Percentiles rank a stretch among this genome's conserved stretches.
Conservation (phyloP, 768 basidiomycete genomes). For the Hypholoma sublateritium region DNA sequence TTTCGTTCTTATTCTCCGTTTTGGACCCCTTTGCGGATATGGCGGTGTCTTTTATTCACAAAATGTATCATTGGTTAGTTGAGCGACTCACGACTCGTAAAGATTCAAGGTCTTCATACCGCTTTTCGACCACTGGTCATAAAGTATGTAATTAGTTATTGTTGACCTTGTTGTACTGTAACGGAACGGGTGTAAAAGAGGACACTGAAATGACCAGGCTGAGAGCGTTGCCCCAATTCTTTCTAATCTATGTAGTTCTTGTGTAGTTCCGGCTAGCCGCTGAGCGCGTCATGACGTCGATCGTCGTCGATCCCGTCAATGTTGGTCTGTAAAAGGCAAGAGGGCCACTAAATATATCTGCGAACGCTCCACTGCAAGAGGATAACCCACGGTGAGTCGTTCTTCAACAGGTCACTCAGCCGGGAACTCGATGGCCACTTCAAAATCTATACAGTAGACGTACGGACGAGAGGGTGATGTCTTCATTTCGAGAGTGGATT, state of each 20-base stretch:
- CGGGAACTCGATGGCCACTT: constrained; percentile 27
- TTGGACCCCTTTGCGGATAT: neutral
- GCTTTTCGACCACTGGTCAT: too few relatives aligned
- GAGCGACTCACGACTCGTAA: too few relatives aligned
- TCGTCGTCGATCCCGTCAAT: neutral
- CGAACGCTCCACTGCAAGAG: constrained; percentile 5
- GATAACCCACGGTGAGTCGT: constrained; percentile 15
- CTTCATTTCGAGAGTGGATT: constrained; percentile 17
- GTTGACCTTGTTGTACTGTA: too few relatives aligned
- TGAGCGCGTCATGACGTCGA: constrained; percentile 13
- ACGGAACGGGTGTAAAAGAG: constrained; percentile 1
- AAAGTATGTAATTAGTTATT: too few relatives aligned
- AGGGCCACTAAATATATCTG: neutral
- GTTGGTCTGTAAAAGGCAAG: constrained; percentile 8
- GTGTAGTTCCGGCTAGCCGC: too few relatives aligned
- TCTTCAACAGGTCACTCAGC: constrained; percentile 12
- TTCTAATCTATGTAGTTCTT: too few relatives aligned
- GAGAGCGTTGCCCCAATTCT: constrained; percentile 6
- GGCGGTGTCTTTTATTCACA: neutral
- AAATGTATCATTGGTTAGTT: neutral
- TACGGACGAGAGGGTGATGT: constrained; percentile 21
- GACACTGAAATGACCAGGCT: too few relatives aligned
- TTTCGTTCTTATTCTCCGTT: neutral
- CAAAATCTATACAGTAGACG: constrained; percentile 32
- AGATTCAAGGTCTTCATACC: too few relatives aligned